Percentiles rank a stretch among this genome's conserved stretches.
Conservation (phyloP, 352 stramenopile genomes). For the Lagenidium giganteum region DNA sequence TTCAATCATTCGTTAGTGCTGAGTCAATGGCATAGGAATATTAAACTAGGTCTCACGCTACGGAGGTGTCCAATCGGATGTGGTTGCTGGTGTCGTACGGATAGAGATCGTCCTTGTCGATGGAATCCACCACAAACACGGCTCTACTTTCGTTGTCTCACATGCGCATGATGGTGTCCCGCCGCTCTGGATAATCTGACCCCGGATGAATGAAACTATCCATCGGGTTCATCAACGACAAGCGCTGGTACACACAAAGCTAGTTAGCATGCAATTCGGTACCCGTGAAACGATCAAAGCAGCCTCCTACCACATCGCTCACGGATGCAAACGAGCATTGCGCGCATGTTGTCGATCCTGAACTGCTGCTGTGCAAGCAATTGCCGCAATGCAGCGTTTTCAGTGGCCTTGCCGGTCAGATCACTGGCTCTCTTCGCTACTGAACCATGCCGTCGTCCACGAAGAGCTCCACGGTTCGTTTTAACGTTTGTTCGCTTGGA, state of each 20-base stretch:
- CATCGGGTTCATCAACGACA: constrained; percentile 66
- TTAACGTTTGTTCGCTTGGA: too few species aligned
- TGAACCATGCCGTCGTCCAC: too few species aligned
- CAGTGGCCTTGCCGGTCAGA: constrained; percentile 34
- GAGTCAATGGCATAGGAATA: too few species aligned
- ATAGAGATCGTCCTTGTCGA: constrained; percentile 74
- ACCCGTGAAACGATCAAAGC: too few species aligned
- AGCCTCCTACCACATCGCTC: too few species aligned
- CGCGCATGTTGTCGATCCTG: constrained; percentile 73
- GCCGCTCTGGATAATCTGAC: constrained; percentile 28
- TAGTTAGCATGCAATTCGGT: too few species aligned
- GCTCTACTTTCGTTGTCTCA: constrained; percentile 49
- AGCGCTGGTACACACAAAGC: too few species aligned
- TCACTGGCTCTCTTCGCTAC: too few species aligned
- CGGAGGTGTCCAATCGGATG: too few species aligned
- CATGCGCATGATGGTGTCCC: constrained; percentile 33
- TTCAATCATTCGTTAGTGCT: too few species aligned
- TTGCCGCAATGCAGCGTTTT: constrained; percentile 48
- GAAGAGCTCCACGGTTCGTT: too few species aligned
- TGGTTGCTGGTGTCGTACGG: constrained; percentile 60
- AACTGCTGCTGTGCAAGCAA: constrained; percentile 61
- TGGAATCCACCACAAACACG: constrained; percentile 68
- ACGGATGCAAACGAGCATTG: constrained; percentile 75
- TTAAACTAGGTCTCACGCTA: too few species aligned
- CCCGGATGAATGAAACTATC: constrained; percentile 52